Base-by-base conservation (phyloP, 1,284 basidiomycete genomes). In the Irpex rosettiformis region DNA sequence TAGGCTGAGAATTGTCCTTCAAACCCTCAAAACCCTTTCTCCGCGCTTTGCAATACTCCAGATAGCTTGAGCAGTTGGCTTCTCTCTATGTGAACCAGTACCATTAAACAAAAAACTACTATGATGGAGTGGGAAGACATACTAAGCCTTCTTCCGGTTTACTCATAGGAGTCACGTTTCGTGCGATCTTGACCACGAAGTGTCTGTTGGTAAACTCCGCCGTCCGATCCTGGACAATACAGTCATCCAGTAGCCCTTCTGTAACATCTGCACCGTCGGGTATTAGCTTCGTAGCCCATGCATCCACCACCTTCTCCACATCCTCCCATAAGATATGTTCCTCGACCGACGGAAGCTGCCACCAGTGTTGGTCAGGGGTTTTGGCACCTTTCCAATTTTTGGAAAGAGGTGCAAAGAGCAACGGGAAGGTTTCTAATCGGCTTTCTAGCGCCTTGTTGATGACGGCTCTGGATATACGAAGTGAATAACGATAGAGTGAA, bases 171-270 rank as follows among this genome's bases (percentile, higher is more conserved):
- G 77, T 86, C 66, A 93, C 67, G 70, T 93, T 91, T 24, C 68
- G 72, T 57, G 90, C 76, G 37, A 91, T 67, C 52, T 69, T 73
- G 27, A 82, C 68, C 28, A 80, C 79, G 64, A 79, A 80, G 68
- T 85, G 89, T 56, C 86, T 77, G 62, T 86, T 77, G 1, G 89
- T 91, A 66, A 87, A 91, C 69, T 93, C 90, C n/a, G 83, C 80
- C 73, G 78, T 79, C 58, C 89, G 77, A 67, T 92, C 91, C 69
- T 89, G 86, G 30, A 94, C 74, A 22, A 93, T 73, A 24, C 52
- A 54, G 28, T 85, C 82, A 63, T 91, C 87, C 56, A 77, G 67
- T 7, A 85, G 68, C 57, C 79, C 80, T 22, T 72, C 65, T 16
- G 73, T 70, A n/a, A 83, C 67, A 2, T 72, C 70, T 58, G 78